Evolutionary conservation across 495 filamentous ascomycete species (phyloP).

Genomic region (Penicillium ucsense): DNA sequence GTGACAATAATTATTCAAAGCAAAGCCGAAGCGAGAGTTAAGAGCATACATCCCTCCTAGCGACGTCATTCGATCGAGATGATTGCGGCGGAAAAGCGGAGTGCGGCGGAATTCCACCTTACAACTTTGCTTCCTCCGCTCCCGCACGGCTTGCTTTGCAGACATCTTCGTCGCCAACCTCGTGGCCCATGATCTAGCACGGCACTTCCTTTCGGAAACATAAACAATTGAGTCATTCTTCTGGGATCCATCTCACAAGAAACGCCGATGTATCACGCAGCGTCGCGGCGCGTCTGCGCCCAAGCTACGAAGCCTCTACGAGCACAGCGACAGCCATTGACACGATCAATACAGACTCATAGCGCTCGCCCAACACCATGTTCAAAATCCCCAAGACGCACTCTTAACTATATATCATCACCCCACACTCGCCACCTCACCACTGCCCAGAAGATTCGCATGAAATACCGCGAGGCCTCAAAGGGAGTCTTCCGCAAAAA

Average conservation of each 20-base stretch:
- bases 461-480: slow-evolving; percentile 27
- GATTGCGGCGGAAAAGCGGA: slow-evolving; percentile 17
- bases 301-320: slow-evolving; percentile 8
- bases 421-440: slow-evolving; percentile 13
- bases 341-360: slow-evolving; percentile 18
- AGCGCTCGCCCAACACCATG: slow-evolving; percentile 10
- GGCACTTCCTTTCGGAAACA: background rate
- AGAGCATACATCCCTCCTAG: background rate
- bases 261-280: slow-evolving; percentile 25
- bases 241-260: background rate
- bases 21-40: background rate
- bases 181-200: background rate
- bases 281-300: slow-evolving; percentile 25
- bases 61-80: slow-evolving; percentile 25
- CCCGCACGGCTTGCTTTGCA: too few relatives aligned
- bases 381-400: slow-evolving; percentile 4
- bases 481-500: slow-evolving; percentile 41
- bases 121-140: background rate
- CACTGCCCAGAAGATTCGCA: slow-evolving; percentile 19
- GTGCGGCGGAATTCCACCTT: slow-evolving; percentile 3
- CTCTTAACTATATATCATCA: background rate
- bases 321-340: slow-evolving; percentile 10
- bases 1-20: background rate
- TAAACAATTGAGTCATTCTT: background rate
- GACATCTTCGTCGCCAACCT: too few relatives aligned